These are phyloP conservation scores for Eremothecium coryli DNA, from an alignment of 1,139 yeast genomes.

Conservation along the genomic window DNA sequence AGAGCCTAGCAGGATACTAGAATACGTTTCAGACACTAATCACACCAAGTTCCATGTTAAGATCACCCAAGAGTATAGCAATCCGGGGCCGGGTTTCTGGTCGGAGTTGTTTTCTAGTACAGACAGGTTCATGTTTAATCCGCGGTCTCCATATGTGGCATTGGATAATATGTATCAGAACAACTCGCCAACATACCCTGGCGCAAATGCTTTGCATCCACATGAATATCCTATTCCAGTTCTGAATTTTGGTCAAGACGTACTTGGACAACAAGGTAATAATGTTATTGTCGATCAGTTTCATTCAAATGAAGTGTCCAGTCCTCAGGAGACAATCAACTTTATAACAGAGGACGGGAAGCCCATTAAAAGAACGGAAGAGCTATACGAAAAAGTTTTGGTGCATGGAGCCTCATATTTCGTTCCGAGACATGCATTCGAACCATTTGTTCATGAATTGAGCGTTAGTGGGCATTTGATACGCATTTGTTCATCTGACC, in stretches of 20 bases:
- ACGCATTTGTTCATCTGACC: constrained; percentile 3
- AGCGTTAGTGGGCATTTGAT: constrained; percentile 3
- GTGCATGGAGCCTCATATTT: constrained; percentile 9
- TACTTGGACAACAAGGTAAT: neutral
- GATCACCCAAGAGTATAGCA: constrained; percentile 19
- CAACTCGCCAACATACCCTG: neutral
- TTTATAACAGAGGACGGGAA: constrained; percentile 7
- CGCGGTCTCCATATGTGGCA: constrained; percentile 1
- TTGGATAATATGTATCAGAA: neutral
- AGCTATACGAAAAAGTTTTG: constrained; percentile 8
- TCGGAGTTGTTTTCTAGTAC: constrained; percentile 19
- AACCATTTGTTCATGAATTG: constrained; percentile 5
- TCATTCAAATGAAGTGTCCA: neutral
- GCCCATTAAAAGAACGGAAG: constrained; percentile 9
- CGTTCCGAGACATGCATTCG: constrained; percentile 7
- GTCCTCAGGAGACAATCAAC: neutral
- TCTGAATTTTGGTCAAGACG: too few relatives aligned
- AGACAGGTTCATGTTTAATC: constrained; percentile 15
- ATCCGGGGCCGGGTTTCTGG: constrained; percentile 26
- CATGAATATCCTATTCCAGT: neutral
- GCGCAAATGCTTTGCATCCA: neutral
- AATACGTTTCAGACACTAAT: constrained; percentile 13
- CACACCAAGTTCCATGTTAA: constrained; percentile 23
- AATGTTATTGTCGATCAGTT: neutral
- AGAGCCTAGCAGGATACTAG: constrained; percentile 17